Conservation (phyloP, 805 yeast species). For the Candida arabinofermentans region DNA sequence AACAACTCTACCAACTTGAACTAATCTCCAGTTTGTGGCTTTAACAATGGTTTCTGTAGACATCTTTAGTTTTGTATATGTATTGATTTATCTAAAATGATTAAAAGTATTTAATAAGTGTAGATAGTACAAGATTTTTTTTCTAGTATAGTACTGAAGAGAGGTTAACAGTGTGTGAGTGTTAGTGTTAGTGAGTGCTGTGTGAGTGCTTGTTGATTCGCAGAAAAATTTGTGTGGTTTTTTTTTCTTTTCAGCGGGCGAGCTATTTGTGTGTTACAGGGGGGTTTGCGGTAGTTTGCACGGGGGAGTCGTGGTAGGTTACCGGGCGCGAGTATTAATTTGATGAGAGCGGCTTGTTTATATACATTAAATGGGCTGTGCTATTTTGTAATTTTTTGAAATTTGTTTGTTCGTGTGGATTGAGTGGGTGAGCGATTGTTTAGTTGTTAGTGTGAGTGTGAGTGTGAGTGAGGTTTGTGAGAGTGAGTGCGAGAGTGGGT, state of each 20-base stretch:
- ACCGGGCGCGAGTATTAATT: too few relatives aligned
- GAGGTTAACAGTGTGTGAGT: too few relatives aligned
- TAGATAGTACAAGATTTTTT: too few relatives aligned
- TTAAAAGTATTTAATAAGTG: neutral
- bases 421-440: neutral
- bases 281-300: too few relatives aligned
- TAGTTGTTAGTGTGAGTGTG: neutral
- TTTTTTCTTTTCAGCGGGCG: too few relatives aligned
- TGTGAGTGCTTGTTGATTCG: too few relatives aligned
- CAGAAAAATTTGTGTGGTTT: too few relatives aligned
- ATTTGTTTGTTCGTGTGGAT: neutral
- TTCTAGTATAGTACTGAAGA: too few relatives aligned
- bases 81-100: neutral
- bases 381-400: neutral
- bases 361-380: neutral
- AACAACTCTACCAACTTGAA: conserved; percentile 99
- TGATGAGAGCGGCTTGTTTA: neutral
- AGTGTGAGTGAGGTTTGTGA: neutral
- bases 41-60: conserved; percentile 57
- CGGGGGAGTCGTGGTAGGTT: too few relatives aligned
- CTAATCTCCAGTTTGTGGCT: conserved; percentile 98
- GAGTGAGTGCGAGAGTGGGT: neutral
- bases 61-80: conserved; percentile 37
- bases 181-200: too few relatives aligned
- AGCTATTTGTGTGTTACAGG: too few relatives aligned